A percentile compares a stretch with the other conserved stretches of the same genome.
phyloP scores from a whole-genome alignment of 2,329 filamentous ascomycete genomes.

The Aspergillus unguis region DNA sequence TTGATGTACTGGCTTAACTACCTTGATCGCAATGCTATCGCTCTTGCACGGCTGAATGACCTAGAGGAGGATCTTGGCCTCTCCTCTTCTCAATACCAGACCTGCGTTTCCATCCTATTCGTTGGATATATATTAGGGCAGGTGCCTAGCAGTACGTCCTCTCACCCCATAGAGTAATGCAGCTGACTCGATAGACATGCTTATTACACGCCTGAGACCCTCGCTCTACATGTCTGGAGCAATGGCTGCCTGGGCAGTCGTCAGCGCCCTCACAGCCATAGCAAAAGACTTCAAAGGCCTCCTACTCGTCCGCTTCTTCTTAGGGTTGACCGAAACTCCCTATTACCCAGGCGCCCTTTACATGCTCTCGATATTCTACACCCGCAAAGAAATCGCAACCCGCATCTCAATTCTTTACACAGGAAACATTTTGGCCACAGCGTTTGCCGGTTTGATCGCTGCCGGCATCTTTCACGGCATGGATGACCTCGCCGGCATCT shows the following conservation, averaged over 20 bases:
- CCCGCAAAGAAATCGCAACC: slow-evolving; percentile 54
- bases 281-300: slow-evolving; percentile 41
- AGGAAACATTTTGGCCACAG: slow-evolving; percentile 59
- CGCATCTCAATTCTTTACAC: slow-evolving; percentile 59
- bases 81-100: slow-evolving; percentile 29
- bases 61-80: slow-evolving; percentile 29
- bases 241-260: slow-evolving; percentile 31
- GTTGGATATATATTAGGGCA: slow-evolving; percentile 23
- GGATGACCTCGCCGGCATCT: slow-evolving; percentile 53
- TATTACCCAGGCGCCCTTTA: slow-evolving; percentile 62
- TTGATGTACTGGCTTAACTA: slow-evolving; percentile 34
- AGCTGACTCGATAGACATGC: slow-evolving; percentile 18
- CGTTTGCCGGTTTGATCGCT: slow-evolving; percentile 58
- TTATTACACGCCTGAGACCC: slow-evolving; percentile 37
- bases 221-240: slow-evolving; percentile 43
- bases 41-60: slow-evolving; percentile 27
- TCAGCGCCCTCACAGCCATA: slow-evolving; percentile 28
- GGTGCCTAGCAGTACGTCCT: slow-evolving; percentile 17
- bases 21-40: slow-evolving; percentile 32
- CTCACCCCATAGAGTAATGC: neutral
- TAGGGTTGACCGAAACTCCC: slow-evolving; percentile 32
- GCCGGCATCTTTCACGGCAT: slow-evolving; percentile 59
- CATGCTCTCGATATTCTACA: slow-evolving; percentile 66
- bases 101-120: slow-evolving; percentile 26
- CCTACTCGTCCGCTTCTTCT: slow-evolving; percentile 37